Evolutionary conservation across 164 flowering plant species (phyloP).

Genomic region (Echeveria elegans): DNA sequence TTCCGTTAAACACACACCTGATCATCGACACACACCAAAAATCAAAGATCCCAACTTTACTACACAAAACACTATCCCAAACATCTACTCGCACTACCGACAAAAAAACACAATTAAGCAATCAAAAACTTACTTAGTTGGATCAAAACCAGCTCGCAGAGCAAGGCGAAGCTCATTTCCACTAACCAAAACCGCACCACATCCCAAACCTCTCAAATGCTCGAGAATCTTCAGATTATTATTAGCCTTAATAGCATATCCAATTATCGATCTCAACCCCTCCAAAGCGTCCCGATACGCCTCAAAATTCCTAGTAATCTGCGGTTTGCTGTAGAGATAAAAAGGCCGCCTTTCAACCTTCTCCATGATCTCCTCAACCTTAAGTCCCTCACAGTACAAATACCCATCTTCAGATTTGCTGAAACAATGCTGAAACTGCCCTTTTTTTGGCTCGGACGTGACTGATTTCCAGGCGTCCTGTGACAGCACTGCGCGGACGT

Average conservation of each 20-base stretch:
- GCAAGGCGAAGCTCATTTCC: constrained; percentile 90
- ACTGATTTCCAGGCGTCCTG: background rate
- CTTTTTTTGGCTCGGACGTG: constrained; percentile 14
- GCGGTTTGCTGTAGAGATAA: constrained; percentile 83
- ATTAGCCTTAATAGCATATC: constrained; percentile 93
- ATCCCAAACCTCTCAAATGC: constrained; percentile 81
- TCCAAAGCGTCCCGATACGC: constrained; percentile 78
- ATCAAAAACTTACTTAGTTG: constrained; percentile 44
- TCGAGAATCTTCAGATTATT: constrained; percentile 82
- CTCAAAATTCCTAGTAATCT: constrained; percentile 68
- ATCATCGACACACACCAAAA: background rate
- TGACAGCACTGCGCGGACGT: too few relatives aligned
- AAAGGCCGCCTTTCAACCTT: constrained; percentile 71
- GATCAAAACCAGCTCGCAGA: constrained; percentile 87
- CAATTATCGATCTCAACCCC: constrained; percentile 66
- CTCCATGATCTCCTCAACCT: constrained; percentile 63
- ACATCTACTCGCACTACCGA: background rate
- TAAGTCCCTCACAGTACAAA: constrained; percentile 65
- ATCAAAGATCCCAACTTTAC: background rate
- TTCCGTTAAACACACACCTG: constrained; percentile 94
- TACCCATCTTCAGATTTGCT: constrained; percentile 64
- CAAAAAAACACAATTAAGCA: background rate
- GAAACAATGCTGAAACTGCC: constrained; percentile 66
- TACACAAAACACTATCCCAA: background rate
- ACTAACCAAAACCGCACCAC: constrained; percentile 96